Evolutionary conservation across 2,329 filamentous ascomycete genomes (phyloP).

Genomic region (Penicillium palitans): DNA sequence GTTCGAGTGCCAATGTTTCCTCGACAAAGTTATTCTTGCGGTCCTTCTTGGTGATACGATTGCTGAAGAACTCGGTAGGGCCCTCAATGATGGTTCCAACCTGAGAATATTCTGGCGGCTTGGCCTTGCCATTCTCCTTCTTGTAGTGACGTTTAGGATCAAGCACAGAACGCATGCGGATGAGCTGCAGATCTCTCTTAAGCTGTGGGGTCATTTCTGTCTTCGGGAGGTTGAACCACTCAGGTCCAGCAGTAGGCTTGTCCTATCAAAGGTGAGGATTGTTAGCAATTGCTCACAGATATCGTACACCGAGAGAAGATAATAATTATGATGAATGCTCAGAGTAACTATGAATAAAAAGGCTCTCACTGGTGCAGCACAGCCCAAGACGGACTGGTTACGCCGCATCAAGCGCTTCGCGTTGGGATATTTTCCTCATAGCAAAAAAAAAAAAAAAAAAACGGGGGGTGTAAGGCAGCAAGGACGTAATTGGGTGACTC

Average conservation of each 20-base stretch:
- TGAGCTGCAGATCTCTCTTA: conserved; percentile 83
- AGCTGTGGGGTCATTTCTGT: conserved; percentile 81
- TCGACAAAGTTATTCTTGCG: conserved; percentile 84
- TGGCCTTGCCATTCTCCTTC: conserved; percentile 72
- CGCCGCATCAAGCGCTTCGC: conserved; percentile 68
- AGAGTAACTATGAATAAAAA: conserved; percentile 72
- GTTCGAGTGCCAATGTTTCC: conserved; percentile 72
- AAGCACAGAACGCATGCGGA: conserved; percentile 84
- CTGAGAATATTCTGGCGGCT: conserved; percentile 79
- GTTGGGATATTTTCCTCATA: conserved; percentile 78
- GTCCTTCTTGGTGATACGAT: conserved; percentile 80
- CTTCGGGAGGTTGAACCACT: conserved; percentile 86
- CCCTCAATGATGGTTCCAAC: conserved; percentile 87
- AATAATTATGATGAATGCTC: conserved; percentile 43
- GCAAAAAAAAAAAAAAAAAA: conserved; percentile 29
- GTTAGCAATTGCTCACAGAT: conserved; percentile 29
- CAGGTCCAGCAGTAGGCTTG: conserved; percentile 69
- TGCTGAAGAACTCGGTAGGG: conserved; percentile 81
- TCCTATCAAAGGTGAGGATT: conserved; percentile 37
- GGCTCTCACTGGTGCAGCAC: conserved; percentile 69
- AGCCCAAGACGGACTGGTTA: conserved; percentile 74
- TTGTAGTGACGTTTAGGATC: conserved; percentile 91
- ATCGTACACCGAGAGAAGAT: conserved; percentile 4
- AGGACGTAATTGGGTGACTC: conserved; percentile 28
- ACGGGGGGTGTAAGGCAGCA: neutral